Evolutionary conservation across 805 yeast species (phyloP).

Genomic region (Sugiyamaella boreocaroliniensis): DNA sequence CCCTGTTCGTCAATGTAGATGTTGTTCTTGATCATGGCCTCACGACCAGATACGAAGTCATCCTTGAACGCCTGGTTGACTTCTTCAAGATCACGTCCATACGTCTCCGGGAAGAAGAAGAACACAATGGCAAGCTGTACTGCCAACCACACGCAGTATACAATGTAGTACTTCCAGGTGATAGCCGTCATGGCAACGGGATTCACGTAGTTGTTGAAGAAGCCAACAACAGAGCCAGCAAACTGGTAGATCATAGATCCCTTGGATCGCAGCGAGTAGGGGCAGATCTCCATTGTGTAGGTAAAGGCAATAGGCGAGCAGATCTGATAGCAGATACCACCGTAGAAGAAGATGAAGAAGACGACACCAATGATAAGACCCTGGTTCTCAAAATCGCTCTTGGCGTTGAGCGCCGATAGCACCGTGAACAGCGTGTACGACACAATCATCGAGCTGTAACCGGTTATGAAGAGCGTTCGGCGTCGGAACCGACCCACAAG

Average conservation of each 20-base stretch:
- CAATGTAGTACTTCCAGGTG: constrained; percentile 41
- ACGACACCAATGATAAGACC: constrained; percentile 41
- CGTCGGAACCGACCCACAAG: constrained; percentile 12
- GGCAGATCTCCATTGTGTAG: constrained; percentile 23
- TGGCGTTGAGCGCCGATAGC: constrained; percentile 42
- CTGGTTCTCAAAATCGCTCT: constrained; percentile 33
- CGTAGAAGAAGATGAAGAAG: constrained; percentile 44
- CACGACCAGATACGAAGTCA: constrained; percentile 5
- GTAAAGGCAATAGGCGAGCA: constrained; percentile 16
- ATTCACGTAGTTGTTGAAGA: constrained; percentile 33
- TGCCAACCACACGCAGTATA: constrained; percentile 19
- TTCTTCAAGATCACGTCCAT: constrained; percentile 40
- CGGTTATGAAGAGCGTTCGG: constrained; percentile 15
- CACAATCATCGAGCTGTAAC: constrained; percentile 10
- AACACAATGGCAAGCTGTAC: constrained; percentile 30
- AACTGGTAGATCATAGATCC: constrained; percentile 32
- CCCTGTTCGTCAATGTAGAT: neutral
- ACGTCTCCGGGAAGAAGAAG: constrained; percentile 39
- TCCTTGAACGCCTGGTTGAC: constrained; percentile 39
- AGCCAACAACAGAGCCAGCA: constrained; percentile 14
- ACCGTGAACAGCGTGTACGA: constrained; percentile 33
- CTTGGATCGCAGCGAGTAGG: constrained; percentile 35
- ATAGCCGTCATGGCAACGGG: constrained; percentile 38
- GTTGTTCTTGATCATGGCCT: neutral
- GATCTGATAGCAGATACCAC: constrained; percentile 12